Conservation (phyloP, 495 filamentous ascomycete species). For the Saxispiralis lemnorum region DNA sequence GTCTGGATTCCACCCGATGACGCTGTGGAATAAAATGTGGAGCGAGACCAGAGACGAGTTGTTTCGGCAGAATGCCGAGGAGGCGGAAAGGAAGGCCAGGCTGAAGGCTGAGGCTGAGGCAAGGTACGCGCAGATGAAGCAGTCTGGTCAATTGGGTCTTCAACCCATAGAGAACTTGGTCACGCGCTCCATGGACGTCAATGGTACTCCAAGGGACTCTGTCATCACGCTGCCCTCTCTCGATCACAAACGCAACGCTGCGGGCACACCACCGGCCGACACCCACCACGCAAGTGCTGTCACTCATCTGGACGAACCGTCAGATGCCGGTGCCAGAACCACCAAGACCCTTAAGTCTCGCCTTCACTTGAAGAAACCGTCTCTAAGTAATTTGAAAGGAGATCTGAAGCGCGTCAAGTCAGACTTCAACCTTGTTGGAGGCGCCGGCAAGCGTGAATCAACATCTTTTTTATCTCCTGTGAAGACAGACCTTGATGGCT, state of each 20-base stretch:
- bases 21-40: slow-evolving; percentile 16
- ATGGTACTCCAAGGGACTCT: neutral
- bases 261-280: neutral
- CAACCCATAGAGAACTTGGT: slow-evolving; percentile 3
- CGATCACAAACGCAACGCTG: neutral
- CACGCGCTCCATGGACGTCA: neutral
- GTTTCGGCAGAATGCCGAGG: slow-evolving; percentile 14
- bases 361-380: slow-evolving; percentile 25
- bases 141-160: slow-evolving; percentile 35
- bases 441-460: slow-evolving; percentile 14
- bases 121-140: slow-evolving; percentile 46
- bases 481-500: slow-evolving; percentile 9
- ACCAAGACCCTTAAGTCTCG: slow-evolving; percentile 15
- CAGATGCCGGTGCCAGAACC: slow-evolving; percentile 5
- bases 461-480: slow-evolving; percentile 18
- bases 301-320: slow-evolving; percentile 3
- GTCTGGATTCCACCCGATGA: slow-evolving; percentile 13
- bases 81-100: slow-evolving; percentile 16
- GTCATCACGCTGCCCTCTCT: slow-evolving; percentile 11
- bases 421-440: slow-evolving; percentile 16
- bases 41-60: slow-evolving; percentile 14
- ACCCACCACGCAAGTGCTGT: neutral
- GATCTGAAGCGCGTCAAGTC: slow-evolving; percentile 23
- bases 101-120: slow-evolving; percentile 26
- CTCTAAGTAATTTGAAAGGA: slow-evolving; percentile 17